phyloP scores from a whole-genome alignment of 169 alveolate genomes.

The Plasmodium gaboni region DNA sequence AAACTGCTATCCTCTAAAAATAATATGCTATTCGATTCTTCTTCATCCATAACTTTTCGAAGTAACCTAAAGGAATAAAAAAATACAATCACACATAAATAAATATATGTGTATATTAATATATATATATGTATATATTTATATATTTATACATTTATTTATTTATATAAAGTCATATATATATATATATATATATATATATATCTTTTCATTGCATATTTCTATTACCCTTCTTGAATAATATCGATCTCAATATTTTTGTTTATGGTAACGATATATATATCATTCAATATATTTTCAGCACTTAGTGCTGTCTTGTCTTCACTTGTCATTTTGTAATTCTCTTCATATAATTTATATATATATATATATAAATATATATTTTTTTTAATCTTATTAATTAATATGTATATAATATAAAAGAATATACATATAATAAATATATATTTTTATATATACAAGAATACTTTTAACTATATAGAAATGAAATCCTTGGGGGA shows the following conservation, averaged over 20 bases:
- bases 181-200: background rate
- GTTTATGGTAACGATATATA: slow-evolving; percentile 13
- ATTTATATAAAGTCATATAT: background rate
- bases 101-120: background rate
- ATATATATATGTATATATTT: background rate
- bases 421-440: too few species aligned
- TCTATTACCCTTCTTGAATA: slow-evolving; percentile 67
- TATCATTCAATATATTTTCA: slow-evolving; percentile 51
- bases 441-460: too few species aligned
- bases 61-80: slow-evolving; percentile 31
- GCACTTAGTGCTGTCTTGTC: slow-evolving; percentile 31
- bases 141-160: background rate
- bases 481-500: too few species aligned
- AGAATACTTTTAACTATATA: too few species aligned
- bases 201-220: slow-evolving; percentile 4
- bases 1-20: slow-evolving; percentile 35
- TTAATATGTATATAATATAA: too few species aligned
- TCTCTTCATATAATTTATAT: too few species aligned
- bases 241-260: slow-evolving; percentile 61
- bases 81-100: background rate
- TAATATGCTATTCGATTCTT: slow-evolving; percentile 50
- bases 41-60: slow-evolving; percentile 44
- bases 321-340: slow-evolving; percentile 10
- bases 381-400: too few species aligned
- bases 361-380: too few species aligned